Conservation (phyloP, 2,329 filamentous ascomycete species). For the Calonectria fujianensis region DNA sequence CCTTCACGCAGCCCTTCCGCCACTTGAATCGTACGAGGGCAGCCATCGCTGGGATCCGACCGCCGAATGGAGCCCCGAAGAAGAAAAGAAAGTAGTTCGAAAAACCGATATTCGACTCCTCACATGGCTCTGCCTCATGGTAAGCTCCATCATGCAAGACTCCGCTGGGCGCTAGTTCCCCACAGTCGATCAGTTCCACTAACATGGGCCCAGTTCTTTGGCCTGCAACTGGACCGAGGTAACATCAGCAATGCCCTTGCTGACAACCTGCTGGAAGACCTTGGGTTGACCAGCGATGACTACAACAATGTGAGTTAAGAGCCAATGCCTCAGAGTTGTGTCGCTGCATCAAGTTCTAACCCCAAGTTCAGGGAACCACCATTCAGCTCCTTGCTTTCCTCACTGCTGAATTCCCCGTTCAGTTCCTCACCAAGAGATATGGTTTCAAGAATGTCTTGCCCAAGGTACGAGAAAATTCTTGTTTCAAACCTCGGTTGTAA, state of each 20-base stretch:
- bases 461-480: constrained; percentile 51
- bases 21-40: constrained; percentile 62
- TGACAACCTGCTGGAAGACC: constrained; percentile 76
- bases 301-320: constrained; percentile 69
- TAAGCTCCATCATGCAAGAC: constrained; percentile 37
- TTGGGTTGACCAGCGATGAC: constrained; percentile 68
- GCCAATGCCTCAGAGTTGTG: no score
- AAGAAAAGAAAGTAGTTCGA: constrained; percentile 73
- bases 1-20: constrained; percentile 56
- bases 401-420: constrained; percentile 47
- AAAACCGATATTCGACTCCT: constrained; percentile 69
- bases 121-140: constrained; percentile 66
- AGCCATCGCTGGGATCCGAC: constrained; percentile 64
- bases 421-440: constrained; percentile 59
- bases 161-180: constrained; percentile 6
- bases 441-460: constrained; percentile 75
- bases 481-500: no score
- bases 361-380: constrained; percentile 65
- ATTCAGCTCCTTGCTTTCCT: constrained; percentile 74
- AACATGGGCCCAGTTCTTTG: constrained; percentile 70
- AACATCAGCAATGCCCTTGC: constrained; percentile 78
- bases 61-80: constrained; percentile 71
- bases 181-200: constrained; percentile 41
- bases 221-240: constrained; percentile 77
- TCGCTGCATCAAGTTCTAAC: constrained; percentile 22